Evolutionary conservation across 129 eudicot genomes (phyloP), one percentile per base, ranked within the genome.

Genomic region (Tanacetum coccineum): DNA sequence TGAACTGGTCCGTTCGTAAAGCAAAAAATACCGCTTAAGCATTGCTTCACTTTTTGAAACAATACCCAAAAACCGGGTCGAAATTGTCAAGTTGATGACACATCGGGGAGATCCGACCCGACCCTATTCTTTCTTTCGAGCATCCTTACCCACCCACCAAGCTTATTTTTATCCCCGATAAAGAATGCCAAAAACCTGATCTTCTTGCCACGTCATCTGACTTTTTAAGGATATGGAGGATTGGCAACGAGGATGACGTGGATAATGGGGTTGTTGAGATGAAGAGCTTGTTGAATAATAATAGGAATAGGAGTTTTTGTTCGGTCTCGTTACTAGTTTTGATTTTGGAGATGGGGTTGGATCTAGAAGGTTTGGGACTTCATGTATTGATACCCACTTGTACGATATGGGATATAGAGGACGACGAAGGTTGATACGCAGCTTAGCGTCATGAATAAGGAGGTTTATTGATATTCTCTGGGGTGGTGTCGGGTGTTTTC

Each of bases 311-410:
- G 39, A 96, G 87, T 56, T 91, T 69, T 45, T 91, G 96, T n/a
- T n/a, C n/a, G 96, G 96, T 3, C 97, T 96, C 62, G 67, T 91
- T 21, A 91, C 97, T 5, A 87, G 96, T 1, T 91, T 91, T 21
- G 97, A 91, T 59, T 91, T n/a, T n/a, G n/a, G 97, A 96, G 87
- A 91, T 65, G 97, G 87, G 54, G 96, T 88, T 1, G 97, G 87
- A 73, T 96, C 97, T 1, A 71, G 74, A 71, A 80, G 97, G 9
- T 85, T 91, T 4, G 97, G 97, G 12, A 87, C 97, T 0, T 83
- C 91, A 0, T 85, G 96, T 46, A 91, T 91, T 4, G 97, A 91
- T 20, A 91, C n/a, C 97, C 0, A 91, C 97, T 0, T 91, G 97
- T 45, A 91, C 97, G 6, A 91, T 91, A 12, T 91, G 97, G 97